Evolutionary conservation across 139 green algal species (phyloP), one percentile per base, ranked within the genome.

Genomic region (Eudorina sp.): DNA sequence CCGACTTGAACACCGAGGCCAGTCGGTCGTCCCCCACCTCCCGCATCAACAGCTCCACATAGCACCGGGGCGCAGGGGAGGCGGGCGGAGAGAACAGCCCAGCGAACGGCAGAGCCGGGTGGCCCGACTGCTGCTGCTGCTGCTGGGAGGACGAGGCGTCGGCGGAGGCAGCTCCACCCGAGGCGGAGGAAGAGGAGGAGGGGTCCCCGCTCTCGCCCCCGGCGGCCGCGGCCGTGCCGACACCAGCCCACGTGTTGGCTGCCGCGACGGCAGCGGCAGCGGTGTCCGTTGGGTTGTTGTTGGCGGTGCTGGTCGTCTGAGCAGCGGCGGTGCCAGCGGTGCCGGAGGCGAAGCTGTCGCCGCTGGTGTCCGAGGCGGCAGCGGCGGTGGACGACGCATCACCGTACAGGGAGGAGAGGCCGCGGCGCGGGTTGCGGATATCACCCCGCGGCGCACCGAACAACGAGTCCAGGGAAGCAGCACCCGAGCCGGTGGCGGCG

Each of bases 1-100:
- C 91, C 18, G 93, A 90, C 91, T 96, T 96, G 89, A 95, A 96
- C 36, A 95, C 92, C 31, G 80, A 92, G 0, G 94, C 94, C 16
- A 92, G 66, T 18, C 88, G 41, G 40, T 84, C 38, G 51, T 82
- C 73, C 19, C 69, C 66, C n/a, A 80, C 38, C 41, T 68, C 62
- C 29, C 94, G 86, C 81, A 96, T 86, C 38, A 91, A 62, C 70
- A 96, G 86, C 41, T 64, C 84, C 5, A 90, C 29, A 34, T 95
- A 96, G 85, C 93, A 96, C 19, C 89, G 87, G 46, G 19, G 76
- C 53, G 16, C 25, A 31, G 9, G 23, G 84, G 29, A 73, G 29
- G 75, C 19, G 3, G 36, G 36, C n/a, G 46, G 31, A 51, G 79
- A 14, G 34, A 18, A 40, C 25, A 38, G 34, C 11, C 53, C n/a